A percentile compares a stretch with the other conserved stretches of the same genome.
phyloP scores from a whole-genome alignment of 1,284 basidiomycete genomes.

The Ustilago trichophora region DNA sequence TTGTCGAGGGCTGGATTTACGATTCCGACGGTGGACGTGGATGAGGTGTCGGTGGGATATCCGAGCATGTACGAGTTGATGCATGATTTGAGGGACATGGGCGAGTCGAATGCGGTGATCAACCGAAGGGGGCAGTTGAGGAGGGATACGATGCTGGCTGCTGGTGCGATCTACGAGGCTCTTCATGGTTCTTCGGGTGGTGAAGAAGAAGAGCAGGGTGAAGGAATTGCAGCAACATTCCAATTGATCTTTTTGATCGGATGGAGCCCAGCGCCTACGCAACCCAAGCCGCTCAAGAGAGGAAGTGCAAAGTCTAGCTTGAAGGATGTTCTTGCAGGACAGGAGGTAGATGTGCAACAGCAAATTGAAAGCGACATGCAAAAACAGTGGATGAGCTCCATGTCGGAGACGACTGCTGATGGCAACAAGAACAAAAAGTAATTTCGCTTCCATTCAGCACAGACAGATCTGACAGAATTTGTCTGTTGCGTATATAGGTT shows the following conservation, averaged over 20 bases:
- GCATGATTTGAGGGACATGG: constrained; percentile 93
- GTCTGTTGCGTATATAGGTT: background rate
- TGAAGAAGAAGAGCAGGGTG: constrained; percentile 71
- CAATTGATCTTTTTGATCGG: constrained; percentile 98
- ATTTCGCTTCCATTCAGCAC: too few relatives aligned
- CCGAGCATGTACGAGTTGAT: constrained; percentile 97
- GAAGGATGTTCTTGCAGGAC: constrained; percentile 71
- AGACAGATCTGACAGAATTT: too few relatives aligned
- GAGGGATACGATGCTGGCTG: constrained; percentile 87
- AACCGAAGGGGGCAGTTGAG: constrained; percentile 73
- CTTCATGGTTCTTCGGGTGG: constrained; percentile 67
- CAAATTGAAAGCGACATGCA: constrained; percentile 19
- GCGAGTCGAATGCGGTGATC: constrained; percentile 90
- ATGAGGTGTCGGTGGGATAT: constrained; percentile 89
- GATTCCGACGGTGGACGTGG: constrained; percentile 91
- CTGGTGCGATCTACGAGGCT: constrained; percentile 90
- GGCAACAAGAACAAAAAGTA: constrained; percentile 5
- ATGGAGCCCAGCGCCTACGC: constrained; percentile 90
- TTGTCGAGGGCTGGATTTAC: constrained; percentile 92
- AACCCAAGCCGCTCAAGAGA: constrained; percentile 83
- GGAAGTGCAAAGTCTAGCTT: constrained; percentile 84
- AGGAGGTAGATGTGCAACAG: constrained; percentile 25
- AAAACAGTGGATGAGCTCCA: constrained; percentile 30
- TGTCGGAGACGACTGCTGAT: constrained; percentile 15
- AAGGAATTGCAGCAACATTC: constrained; percentile 93